Evolutionary conservation across 306 rosid species (phyloP).

Genomic region (Rubus idaeus): DNA sequence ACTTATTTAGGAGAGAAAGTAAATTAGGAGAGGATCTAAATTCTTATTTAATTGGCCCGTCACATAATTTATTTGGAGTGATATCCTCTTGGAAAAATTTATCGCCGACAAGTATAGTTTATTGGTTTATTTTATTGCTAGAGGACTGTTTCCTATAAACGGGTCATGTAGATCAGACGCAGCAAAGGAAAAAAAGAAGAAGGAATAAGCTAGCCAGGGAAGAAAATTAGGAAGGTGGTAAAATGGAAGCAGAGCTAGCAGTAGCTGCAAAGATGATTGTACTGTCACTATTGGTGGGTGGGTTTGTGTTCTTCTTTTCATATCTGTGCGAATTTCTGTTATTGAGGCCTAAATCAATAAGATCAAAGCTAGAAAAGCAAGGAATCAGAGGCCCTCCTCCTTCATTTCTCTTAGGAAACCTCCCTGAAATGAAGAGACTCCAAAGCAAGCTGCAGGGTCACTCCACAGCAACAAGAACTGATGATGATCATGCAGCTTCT

Average conservation of each 20-base stretch:
- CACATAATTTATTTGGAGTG: no score
- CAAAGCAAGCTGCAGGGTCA: conserved; percentile 6
- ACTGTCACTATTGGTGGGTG: conserved; percentile 24
- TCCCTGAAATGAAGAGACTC: conserved; percentile 49
- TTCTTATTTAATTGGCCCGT: no score
- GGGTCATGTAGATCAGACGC: neutral
- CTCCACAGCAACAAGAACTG: neutral
- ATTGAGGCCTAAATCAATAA: conserved; percentile 39
- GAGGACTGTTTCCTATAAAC: neutral
- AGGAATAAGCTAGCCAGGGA: neutral
- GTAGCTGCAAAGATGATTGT: neutral
- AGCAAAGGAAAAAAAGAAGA: neutral
- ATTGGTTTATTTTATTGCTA: no score
- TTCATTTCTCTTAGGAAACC: conserved; percentile 53
- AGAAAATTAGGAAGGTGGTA: neutral
- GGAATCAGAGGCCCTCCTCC: conserved; percentile 69
- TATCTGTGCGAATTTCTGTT: conserved; percentile 26
- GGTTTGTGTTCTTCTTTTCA: conserved; percentile 14
- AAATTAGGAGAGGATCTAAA: no score
- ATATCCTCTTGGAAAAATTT: no score
- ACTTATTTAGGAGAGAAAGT: no score
- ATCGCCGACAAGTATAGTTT: no score
- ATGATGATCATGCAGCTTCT: neutral
- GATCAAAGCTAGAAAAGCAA: conserved; percentile 59
- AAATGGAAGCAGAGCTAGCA: neutral